A percentile compares a stretch with the other conserved stretches of the same genome.
phyloP scores from a whole-genome alignment of 1,284 basidiomycete species.

The Exobasidium cylindrosporum region DNA sequence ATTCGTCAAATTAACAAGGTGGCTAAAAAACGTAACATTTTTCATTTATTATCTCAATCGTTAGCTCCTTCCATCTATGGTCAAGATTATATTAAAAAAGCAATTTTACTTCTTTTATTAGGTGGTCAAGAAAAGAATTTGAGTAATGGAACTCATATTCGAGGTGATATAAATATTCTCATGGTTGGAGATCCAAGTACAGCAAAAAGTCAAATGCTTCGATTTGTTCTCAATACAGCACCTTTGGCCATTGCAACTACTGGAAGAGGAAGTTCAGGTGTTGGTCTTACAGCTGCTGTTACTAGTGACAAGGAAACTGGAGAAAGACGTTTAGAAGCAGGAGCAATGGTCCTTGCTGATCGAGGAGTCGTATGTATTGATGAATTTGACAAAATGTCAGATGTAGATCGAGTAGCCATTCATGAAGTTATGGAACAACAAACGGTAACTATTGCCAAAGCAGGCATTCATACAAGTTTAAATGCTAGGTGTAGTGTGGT shows the following conservation, averaged over 20 bases:
- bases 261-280: conserved; percentile 92
- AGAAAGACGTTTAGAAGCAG: conserved; percentile 91
- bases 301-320: conserved; percentile 94
- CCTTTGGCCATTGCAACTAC: conserved; percentile 97
- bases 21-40: conserved; percentile 72
- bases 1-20: conserved; percentile 96
- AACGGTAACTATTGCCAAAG: conserved; percentile 98
- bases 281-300: conserved; percentile 98
- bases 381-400: conserved; percentile 99
- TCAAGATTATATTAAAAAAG: conserved; percentile 92
- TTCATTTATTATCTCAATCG: conserved; percentile 83
- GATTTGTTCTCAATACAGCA: conserved; percentile 93
- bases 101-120: conserved; percentile 84
- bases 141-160: conserved; percentile 94
- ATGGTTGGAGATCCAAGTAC: conserved; percentile 99
- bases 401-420: conserved; percentile 97
- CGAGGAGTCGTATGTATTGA: conserved; percentile 98
- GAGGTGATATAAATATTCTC: conserved; percentile 98
- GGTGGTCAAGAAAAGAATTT: conserved; percentile 98
- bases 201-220: conserved; percentile 93
- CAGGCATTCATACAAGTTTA: conserved; percentile 95
- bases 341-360: conserved; percentile 99
- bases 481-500: conserved; percentile 98
- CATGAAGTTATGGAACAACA: conserved; percentile 99
- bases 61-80: conserved; percentile 97